Evolutionary conservation across 2,329 filamentous ascomycete genomes (phyloP), one percentile per base, ranked within the genome.

Genomic region (Passalora sequoiae): DNA sequence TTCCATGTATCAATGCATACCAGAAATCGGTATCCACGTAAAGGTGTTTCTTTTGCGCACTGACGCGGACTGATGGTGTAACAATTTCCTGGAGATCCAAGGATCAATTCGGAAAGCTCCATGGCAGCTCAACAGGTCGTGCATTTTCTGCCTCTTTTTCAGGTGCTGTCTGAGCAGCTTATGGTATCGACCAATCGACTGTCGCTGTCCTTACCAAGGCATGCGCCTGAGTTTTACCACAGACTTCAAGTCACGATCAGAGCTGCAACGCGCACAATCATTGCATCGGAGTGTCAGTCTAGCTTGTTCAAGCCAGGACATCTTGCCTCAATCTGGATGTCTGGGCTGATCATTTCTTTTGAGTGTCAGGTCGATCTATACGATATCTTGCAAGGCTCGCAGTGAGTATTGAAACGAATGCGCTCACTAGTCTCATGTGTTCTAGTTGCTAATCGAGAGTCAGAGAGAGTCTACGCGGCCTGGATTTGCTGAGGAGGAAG

Each of bases 251-350:
- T 57, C 6, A 59, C 57, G 4, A 51, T 66, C 2, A 50, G 53
- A 19, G 55, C 55, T 35, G 59, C 61, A 6, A 58, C 58, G 15
- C 53, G 53, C 8, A 50, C 51, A 12, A 63, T 66, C 16, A 51
- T 62, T n/a, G 46, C 50, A 0, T 25, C 63, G 22, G 48, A 53
- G 12, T 37, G 38, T n/a, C 54, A 54, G 32, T 40, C 35, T 6
- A 49, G 50, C 17, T 33, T 57, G 8, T 55, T 54, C 30, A 67
- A 64, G 65, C 65, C 65, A 0, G 61, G 62, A 0, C 60, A 60
- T 8, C 50, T 67, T 19, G 64, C 65, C 1, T 60, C 63, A 1
- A 50, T 56, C 0, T 68, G 65, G 65, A 68, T 66, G 62, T 59
- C 62, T 5, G 64, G 66, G 6, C 52, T 68, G 1, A 59, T 66